Evolutionary conservation across 345 rosid genomes (phyloP).

Genomic region (Citrus trifoliata): DNA sequence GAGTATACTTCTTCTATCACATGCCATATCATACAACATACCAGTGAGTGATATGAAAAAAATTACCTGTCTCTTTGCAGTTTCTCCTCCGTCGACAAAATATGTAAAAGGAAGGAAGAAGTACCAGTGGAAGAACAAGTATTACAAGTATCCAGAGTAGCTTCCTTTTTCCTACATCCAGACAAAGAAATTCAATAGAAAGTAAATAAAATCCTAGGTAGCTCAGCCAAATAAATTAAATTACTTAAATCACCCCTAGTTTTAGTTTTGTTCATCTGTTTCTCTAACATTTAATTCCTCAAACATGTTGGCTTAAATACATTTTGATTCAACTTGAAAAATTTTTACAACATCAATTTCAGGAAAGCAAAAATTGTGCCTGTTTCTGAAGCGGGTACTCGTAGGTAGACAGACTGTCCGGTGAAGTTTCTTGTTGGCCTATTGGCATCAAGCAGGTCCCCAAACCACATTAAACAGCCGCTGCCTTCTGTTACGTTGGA

Average conservation of each 20-base stretch:
- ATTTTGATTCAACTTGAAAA: neutral
- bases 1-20: neutral
- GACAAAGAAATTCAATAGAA: neutral
- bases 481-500: neutral
- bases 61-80: slow-evolving; percentile 1
- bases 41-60: neutral
- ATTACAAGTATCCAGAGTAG: neutral
- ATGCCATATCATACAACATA: neutral
- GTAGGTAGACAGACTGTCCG: neutral
- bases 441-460: neutral
- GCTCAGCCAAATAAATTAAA: neutral
- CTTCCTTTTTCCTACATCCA: neutral
- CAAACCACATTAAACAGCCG: neutral
- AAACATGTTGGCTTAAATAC: neutral
- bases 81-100: slow-evolving; percentile 4
- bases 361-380: neutral
- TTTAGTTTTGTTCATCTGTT: no score
- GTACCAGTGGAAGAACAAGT: neutral
- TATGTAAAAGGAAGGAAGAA: neutral
- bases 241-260: neutral
- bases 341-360: neutral
- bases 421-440: neutral
- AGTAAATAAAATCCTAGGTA: neutral
- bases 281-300: neutral
- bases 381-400: neutral